Evolutionary conservation across 1,284 basidiomycete genomes (phyloP).

Genomic region (Stygiomarasmius scandens): DNA sequence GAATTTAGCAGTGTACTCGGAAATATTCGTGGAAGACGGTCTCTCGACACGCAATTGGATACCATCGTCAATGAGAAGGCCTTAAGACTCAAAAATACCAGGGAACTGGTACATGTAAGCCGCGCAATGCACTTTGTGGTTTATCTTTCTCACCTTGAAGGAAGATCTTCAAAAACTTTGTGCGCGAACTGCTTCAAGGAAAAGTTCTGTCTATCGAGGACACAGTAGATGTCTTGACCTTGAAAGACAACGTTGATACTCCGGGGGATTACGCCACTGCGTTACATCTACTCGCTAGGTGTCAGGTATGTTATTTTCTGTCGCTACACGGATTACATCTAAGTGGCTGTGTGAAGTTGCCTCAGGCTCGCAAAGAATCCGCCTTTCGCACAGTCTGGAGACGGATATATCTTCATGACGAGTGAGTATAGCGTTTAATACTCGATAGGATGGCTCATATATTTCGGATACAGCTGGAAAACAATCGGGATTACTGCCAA

Average conservation of each 20-base stretch:
- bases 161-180: slow-evolving; percentile 67
- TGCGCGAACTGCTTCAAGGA: slow-evolving; percentile 69
- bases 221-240: slow-evolving; percentile 66
- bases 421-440: slow-evolving; percentile 58
- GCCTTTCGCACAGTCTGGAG: slow-evolving; percentile 83
- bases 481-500: slow-evolving; percentile 66
- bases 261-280: slow-evolving; percentile 68
- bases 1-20: slow-evolving; percentile 57
- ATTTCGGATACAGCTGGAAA: slow-evolving; percentile 60
- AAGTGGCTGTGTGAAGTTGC: slow-evolving; percentile 48
- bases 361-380: slow-evolving; percentile 67
- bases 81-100: slow-evolving; percentile 44
- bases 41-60: slow-evolving; percentile 70
- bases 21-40: slow-evolving; percentile 56
- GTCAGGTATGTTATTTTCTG: slow-evolving; percentile 44
- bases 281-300: slow-evolving; percentile 60
- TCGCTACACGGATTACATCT: neutral
- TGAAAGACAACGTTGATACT: slow-evolving; percentile 65
- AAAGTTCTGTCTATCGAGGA: slow-evolving; percentile 71
- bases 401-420: slow-evolving; percentile 84
- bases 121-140: neutral
- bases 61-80: slow-evolving; percentile 60
- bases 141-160: neutral
- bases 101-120: slow-evolving; percentile 50
- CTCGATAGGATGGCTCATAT: neutral